Conservation (phyloP, 2,329 filamentous ascomycete genomes). For the Exophiala xenobiotica region DNA sequence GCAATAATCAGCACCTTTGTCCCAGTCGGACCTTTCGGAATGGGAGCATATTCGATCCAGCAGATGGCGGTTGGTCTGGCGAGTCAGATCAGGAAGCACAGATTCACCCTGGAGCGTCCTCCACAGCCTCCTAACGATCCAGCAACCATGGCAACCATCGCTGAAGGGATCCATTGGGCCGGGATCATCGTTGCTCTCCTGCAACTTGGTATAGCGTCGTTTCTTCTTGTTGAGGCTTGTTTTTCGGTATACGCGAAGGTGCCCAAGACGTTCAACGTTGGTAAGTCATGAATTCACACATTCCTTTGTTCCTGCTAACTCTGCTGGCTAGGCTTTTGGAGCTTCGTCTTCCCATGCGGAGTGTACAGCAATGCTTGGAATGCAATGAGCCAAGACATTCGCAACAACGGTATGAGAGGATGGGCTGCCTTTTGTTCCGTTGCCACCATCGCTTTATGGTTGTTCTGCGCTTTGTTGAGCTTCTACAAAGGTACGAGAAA, state of each 20-base stretch:
- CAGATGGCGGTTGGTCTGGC: conserved; percentile 26
- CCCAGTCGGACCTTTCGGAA: conserved; percentile 65
- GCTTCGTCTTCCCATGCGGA: conserved; percentile 30
- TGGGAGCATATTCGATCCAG: conserved; percentile 28
- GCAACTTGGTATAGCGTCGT: conserved; percentile 29
- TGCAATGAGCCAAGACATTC: conserved; percentile 26
- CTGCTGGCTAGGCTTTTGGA: conserved; percentile 27
- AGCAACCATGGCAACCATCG: conserved; percentile 17
- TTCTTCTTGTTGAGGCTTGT: conserved; percentile 30
- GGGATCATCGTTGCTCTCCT: conserved; percentile 28
- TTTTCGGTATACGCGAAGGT: conserved; percentile 12
- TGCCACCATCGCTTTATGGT: conserved; percentile 26
- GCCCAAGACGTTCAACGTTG: conserved; percentile 30
- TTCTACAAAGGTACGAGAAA: conserved; percentile 14
- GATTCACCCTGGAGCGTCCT: conserved; percentile 21
- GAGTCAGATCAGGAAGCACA: conserved; percentile 15
- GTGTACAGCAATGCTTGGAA: conserved; percentile 29
- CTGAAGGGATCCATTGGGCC: conserved; percentile 30
- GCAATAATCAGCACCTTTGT: conserved; percentile 67
- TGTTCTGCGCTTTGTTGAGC: conserved; percentile 30
- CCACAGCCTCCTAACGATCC: conserved; percentile 16
- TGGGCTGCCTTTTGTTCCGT: conserved; percentile 29
- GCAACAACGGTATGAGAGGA: conserved; percentile 29
- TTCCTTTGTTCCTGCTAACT: too few relatives aligned
- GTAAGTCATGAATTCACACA: too few relatives aligned